A percentile compares a stretch with the other conserved stretches of the same genome.
These are phyloP conservation scores for Kuraishia capsulata DNA, from an alignment of 805 yeast genomes.

Conservation along the genomic window DNA sequence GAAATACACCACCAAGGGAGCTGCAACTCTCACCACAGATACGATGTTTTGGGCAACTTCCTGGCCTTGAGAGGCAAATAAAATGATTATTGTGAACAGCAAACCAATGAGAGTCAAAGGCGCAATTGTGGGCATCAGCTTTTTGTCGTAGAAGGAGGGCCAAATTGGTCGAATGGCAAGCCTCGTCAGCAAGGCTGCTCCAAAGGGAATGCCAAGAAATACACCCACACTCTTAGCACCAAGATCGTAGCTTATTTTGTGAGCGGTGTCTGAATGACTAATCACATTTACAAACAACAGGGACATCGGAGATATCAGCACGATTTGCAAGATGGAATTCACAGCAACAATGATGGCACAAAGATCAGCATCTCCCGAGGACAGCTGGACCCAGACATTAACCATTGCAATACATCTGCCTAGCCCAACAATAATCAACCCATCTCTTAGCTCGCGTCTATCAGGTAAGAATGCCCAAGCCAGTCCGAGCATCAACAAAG, in stretches of 20 bases:
- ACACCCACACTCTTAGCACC: slow-evolving; percentile 42
- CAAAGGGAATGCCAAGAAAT: slow-evolving; percentile 46
- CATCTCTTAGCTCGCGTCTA: slow-evolving; percentile 36
- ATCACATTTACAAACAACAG: slow-evolving; percentile 37
- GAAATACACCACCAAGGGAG: slow-evolving; percentile 41
- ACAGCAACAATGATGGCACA: slow-evolving; percentile 45
- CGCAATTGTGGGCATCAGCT: slow-evolving; percentile 25
- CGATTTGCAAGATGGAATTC: slow-evolving; percentile 41
- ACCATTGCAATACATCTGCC: slow-evolving; percentile 62
- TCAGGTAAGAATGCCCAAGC: slow-evolving; percentile 45
- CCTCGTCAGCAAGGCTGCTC: slow-evolving; percentile 33
- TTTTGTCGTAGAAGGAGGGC: slow-evolving; percentile 23
- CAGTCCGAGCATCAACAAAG: slow-evolving; percentile 45
- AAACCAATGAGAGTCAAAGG: slow-evolving; percentile 46
- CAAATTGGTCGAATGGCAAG: slow-evolving; percentile 15
- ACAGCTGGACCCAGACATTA: slow-evolving; percentile 45
- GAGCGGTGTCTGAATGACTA: slow-evolving; percentile 12
- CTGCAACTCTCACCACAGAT: slow-evolving; percentile 37
- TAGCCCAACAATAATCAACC: slow-evolving; percentile 50
- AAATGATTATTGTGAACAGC: slow-evolving; percentile 40
- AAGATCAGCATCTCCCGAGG: slow-evolving; percentile 39
- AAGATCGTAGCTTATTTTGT: slow-evolving; percentile 20
- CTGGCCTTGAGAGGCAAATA: slow-evolving; percentile 42
- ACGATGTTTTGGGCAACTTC: slow-evolving; percentile 37
- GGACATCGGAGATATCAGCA: slow-evolving; percentile 43